Conservation (phyloP, 164 flowering plant species). For the Vitis labrusca region DNA sequence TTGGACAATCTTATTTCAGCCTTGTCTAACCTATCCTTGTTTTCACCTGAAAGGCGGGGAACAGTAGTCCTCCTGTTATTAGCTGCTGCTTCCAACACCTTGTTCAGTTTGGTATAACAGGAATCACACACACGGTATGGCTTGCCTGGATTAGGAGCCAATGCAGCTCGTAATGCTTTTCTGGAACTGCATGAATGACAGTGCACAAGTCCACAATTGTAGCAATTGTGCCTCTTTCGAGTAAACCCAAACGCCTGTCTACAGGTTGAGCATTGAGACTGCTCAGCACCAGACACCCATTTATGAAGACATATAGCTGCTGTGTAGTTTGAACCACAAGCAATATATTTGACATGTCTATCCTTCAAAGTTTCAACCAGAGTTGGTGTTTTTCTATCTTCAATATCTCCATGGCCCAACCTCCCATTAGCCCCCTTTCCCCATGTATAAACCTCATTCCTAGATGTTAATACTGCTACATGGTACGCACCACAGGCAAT, state of each 20-base stretch:
- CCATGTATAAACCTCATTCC: conserved; percentile 82
- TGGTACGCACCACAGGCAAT: conserved; percentile 83
- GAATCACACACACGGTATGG: conserved; percentile 83
- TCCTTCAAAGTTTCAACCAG: conserved; percentile 77
- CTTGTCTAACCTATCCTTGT: conserved; percentile 86
- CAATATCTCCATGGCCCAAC: conserved; percentile 79
- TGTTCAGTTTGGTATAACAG: conserved; percentile 59
- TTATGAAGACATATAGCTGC: conserved; percentile 77
- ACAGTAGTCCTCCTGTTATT: conserved; percentile 49
- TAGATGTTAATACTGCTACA: conserved; percentile 66
- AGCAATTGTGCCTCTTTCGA: conserved; percentile 78
- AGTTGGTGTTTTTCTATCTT: conserved; percentile 67
- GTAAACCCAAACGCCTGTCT: conserved; percentile 86
- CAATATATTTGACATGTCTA: conserved; percentile 70
- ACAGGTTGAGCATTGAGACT: conserved; percentile 75
- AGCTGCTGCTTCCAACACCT: conserved; percentile 47
- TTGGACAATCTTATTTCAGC: conserved; percentile 63
- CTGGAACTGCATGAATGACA: conserved; percentile 83
- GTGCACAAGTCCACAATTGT: conserved; percentile 83
- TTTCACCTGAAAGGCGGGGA: conserved; percentile 91
- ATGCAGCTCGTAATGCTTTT: conserved; percentile 66
- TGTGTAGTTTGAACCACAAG: conserved; percentile 74
- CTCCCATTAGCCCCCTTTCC: conserved; percentile 90
- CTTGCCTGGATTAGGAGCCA: conserved; percentile 78
- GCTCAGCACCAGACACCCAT: conserved; percentile 83